phyloP scores from a whole-genome alignment of 2,329 filamentous ascomycete species.

The Botrytis cinerea region DNA sequence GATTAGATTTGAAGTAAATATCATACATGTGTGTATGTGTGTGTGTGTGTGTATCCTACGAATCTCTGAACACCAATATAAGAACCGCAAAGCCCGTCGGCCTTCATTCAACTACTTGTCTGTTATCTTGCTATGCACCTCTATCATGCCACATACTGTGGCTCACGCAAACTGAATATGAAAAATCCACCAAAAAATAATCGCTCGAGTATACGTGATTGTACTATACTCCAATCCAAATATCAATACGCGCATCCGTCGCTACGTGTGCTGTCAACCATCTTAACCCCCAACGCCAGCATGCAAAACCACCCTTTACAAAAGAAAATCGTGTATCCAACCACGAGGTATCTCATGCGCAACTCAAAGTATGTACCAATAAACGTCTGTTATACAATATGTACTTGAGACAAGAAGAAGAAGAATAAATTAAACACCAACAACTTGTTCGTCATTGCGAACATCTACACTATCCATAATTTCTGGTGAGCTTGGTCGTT shows the following conservation, averaged over 20 bases:
- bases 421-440: conserved; percentile 20
- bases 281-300: neutral
- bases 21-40: neutral
- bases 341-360: neutral
- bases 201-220: neutral
- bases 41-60: neutral
- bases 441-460: conserved; percentile 32
- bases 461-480: conserved; percentile 27
- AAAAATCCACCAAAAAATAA: neutral
- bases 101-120: neutral
- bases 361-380: neutral
- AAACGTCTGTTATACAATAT: neutral
- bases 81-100: neutral
- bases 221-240: neutral
- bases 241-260: neutral
- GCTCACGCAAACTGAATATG: neutral
- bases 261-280: conserved; percentile 1
- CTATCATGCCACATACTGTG: neutral
- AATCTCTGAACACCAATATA: neutral
- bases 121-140: neutral
- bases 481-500: neutral
- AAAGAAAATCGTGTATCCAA: neutral
- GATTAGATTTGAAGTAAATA: neutral
- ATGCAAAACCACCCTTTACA: neutral
- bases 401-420: neutral